A percentile compares a stretch with the other conserved stretches of the same genome.
These are phyloP conservation scores for Kuraishia piskuri DNA, from an alignment of 805 yeast genomes.

Conservation along the genomic window DNA sequence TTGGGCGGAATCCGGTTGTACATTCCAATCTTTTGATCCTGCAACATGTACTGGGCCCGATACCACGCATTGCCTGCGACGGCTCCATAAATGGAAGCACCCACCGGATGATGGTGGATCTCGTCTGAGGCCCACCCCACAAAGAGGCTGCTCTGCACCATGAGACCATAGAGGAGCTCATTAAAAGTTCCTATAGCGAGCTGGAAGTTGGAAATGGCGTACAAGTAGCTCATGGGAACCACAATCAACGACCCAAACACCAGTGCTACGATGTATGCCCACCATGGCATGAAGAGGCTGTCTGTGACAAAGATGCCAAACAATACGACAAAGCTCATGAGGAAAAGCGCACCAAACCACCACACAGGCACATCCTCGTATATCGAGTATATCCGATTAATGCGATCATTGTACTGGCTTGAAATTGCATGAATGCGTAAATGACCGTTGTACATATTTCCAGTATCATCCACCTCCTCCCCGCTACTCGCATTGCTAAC, in stretches of 20 bases:
- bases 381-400: constrained; percentile 29
- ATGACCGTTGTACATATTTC: constrained; percentile 16
- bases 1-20: constrained; percentile 46
- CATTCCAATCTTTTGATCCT: constrained; percentile 40
- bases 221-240: constrained; percentile 39
- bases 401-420: constrained; percentile 28
- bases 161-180: constrained; percentile 37
- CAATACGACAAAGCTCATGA: constrained; percentile 25
- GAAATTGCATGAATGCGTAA: constrained; percentile 23
- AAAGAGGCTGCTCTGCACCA: constrained; percentile 24
- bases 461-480: constrained; percentile 27
- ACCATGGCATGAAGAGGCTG: constrained; percentile 23
- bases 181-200: constrained; percentile 44
- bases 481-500: constrained; percentile 18
- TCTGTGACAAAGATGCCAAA: constrained; percentile 25
- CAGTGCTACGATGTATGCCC: constrained; percentile 35
- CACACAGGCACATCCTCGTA: constrained; percentile 33
- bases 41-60: constrained; percentile 32
- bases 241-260: constrained; percentile 35
- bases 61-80: constrained; percentile 49
- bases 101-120: constrained; percentile 32
- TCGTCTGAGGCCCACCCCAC: constrained; percentile 2
- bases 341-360: constrained; percentile 32
- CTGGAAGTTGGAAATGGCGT: constrained; percentile 43
- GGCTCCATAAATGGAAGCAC: constrained; percentile 40